A percentile compares a stretch with the other conserved stretches of the same genome.
These are phyloP conservation scores for Sideroxylon spinosum DNA, from an alignment of 179 eudicot genomes.

Conservation along the genomic window DNA sequence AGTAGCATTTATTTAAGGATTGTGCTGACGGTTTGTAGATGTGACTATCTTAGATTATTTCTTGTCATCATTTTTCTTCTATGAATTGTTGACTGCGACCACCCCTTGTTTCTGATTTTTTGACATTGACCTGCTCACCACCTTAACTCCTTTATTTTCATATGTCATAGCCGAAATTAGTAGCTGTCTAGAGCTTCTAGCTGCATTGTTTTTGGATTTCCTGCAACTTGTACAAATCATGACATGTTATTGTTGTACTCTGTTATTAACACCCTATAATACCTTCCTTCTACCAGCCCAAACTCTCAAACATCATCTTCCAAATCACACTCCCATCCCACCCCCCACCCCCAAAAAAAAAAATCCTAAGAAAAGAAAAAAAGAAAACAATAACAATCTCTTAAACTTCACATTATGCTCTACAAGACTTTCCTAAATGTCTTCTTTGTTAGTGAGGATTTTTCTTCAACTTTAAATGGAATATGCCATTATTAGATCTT, in stretches of 20 bases:
- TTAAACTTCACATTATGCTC: not conserved
- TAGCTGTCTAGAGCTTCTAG: not conserved
- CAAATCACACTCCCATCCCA: no score
- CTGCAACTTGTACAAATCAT: not conserved
- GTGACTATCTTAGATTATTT: not conserved
- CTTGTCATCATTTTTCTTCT: not conserved
- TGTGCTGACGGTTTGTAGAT: not conserved
- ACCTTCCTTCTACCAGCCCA: not conserved
- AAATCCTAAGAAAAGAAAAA: no score
- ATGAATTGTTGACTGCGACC: not conserved
- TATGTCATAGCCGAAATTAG: not conserved
- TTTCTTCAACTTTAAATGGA: not conserved
- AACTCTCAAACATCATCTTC: not conserved
- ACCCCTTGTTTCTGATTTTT: no score
- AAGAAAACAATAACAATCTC: no score
- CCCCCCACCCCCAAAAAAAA: no score
- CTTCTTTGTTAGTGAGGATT: not conserved
- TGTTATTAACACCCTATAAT: not conserved
- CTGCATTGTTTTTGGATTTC: not conserved
- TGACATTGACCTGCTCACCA: not conserved
- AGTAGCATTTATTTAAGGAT: not conserved
- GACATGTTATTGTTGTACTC: not conserved
- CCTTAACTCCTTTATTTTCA: not conserved
- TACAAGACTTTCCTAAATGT: not conserved
- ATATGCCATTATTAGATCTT: not conserved